Conservation (phyloP, 768 basidiomycete species). For the Pulveroboletus sp. region DNA sequence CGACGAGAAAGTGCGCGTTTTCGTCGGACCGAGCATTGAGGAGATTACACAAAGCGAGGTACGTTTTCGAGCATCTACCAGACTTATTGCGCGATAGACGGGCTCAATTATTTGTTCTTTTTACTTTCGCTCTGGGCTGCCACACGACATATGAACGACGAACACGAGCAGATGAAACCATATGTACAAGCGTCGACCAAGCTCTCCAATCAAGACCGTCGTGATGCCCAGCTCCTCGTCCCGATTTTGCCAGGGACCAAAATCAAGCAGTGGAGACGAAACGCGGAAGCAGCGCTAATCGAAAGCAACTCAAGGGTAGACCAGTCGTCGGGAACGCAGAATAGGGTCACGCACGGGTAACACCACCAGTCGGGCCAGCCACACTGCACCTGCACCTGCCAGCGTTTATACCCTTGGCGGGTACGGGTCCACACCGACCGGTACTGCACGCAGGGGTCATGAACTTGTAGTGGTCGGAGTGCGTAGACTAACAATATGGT, state of each 20-base stretch:
- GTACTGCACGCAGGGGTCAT: no score
- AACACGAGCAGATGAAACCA: slow-evolving; percentile 20
- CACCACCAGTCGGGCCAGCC: no score
- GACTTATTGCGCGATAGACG: not conserved
- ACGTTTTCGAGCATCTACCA: slow-evolving; percentile 22
- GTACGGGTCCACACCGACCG: no score
- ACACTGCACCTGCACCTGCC: no score
- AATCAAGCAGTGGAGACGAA: slow-evolving; percentile 24
- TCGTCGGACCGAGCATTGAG: slow-evolving; percentile 71
- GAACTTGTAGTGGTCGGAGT: no score
- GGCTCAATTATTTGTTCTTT: not conserved
- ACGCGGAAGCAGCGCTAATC: slow-evolving; percentile 6
- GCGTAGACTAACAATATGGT: no score
- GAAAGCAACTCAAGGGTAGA: not conserved
- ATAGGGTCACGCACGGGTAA: no score
- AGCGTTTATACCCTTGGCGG: no score
- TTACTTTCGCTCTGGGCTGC: not conserved
- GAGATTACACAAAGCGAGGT: slow-evolving; percentile 57
- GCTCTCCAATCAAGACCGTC: slow-evolving; percentile 20
- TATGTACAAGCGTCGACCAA: slow-evolving; percentile 26
- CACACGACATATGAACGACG: not conserved
- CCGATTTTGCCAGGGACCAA: slow-evolving; percentile 24
- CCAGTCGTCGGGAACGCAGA: not conserved
- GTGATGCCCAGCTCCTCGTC: slow-evolving; percentile 23
- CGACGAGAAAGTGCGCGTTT: slow-evolving; percentile 80